Conservation (phyloP, 768 basidiomycete genomes). For the Amanita molliuscula region DNA sequence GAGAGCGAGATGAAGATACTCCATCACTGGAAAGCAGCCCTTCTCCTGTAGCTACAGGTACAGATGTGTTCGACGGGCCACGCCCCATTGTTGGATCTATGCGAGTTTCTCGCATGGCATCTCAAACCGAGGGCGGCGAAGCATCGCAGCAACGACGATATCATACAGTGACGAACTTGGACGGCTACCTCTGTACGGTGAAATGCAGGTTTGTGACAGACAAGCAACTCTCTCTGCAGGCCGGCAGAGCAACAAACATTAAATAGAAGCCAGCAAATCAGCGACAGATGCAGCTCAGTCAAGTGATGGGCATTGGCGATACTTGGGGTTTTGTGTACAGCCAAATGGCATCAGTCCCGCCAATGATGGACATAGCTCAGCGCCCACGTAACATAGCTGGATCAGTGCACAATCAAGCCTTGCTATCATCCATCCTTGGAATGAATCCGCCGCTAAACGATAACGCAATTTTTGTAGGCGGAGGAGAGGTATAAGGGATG, state of each 20-base stretch:
- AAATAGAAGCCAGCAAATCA: slow-evolving; percentile 5
- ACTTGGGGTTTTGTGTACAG: not conserved
- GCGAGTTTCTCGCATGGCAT: not conserved
- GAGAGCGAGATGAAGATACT: slow-evolving; percentile 51
- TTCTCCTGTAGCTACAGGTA: slow-evolving; percentile 7
- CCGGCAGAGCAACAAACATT: not conserved
- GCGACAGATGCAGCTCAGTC: not conserved
- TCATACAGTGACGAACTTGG: slow-evolving; percentile 51
- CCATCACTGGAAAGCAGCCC: slow-evolving; percentile 14
- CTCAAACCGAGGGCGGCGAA: not conserved
- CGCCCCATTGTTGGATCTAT: slow-evolving; percentile 4
- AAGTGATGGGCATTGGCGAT: not conserved
- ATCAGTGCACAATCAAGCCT: not conserved
- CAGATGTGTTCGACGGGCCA: slow-evolving; percentile 1
- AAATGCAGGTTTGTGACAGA: slow-evolving; percentile 15
- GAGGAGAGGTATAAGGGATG: no score
- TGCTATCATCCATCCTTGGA: not conserved
- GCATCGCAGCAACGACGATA: slow-evolving; percentile 8
- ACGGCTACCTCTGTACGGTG: slow-evolving; percentile 33
- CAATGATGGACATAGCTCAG: not conserved
- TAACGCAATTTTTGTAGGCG: not conserved
- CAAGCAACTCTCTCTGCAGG: slow-evolving; percentile 4
- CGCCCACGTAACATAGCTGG: not conserved
- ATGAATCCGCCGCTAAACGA: not conserved
- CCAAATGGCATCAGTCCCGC: not conserved